Evolutionary conservation across 2,329 filamentous ascomycete species (phyloP), one percentile per base, ranked within the genome.

Genomic region (Xenoacremonium recifei): DNA sequence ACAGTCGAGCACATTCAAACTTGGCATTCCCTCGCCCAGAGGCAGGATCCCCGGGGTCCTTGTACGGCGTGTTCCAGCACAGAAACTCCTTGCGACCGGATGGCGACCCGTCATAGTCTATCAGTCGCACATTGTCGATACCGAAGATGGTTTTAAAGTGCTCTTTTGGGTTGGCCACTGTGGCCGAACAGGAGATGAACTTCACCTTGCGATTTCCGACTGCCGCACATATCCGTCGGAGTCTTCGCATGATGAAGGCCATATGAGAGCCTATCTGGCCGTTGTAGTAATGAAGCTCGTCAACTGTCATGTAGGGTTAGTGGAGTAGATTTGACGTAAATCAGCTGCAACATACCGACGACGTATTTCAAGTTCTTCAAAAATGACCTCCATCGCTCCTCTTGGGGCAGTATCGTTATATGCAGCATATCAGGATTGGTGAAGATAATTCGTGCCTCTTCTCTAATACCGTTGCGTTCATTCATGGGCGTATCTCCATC

Each of bases 401-500:
- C 93, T 58, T 96, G 88, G 0, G 93, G 92, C 4, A 99, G 67
- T 19, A 99, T 95, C 0, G 89, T 95, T 23, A 96, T 81, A 54
- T 99, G 93, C 25, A 99, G 75, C 91, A 97, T 99, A 58, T 99
- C 93, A 0, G 93, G 93, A 55, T 99, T 99, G 0, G 93, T 99
- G 59, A 99, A 96, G 37, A 99, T 92, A 48, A 97, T 89, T 18
- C 89, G 79, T 1, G 87, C 93, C 65, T 95, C 84, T 29, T 97
- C 91, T 5, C 92, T 81, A 48, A 99, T 92, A 20, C 73, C 61
- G 50, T 89, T 89, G 17, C 93, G 80, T 47, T 87, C 84, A 5
- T 69, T 65, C 82, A 95, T 91, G 0, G 87, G 83, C 0, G 93
- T 99, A 61, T 99, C 93, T 6, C 93, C 93, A 61, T 99, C 93